A percentile compares a stretch with the other conserved stretches of the same genome.
phyloP scores from a whole-genome alignment of 139 green algal genomes.

The Picochlorum sp. region DNA sequence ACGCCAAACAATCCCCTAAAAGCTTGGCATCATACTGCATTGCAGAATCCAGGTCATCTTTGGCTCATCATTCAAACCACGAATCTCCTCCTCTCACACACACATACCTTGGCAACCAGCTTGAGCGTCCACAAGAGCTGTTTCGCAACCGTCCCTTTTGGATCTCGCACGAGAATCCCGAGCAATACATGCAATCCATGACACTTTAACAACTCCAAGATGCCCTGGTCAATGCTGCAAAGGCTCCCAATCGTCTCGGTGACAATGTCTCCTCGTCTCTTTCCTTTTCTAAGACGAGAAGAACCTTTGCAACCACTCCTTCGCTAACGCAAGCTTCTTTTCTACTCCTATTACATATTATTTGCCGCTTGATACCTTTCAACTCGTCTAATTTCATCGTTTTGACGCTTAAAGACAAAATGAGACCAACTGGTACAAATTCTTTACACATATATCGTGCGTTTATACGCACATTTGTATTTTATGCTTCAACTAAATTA shows the following conservation, averaged over 20 bases:
- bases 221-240: neutral
- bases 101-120: neutral
- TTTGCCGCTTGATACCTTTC: neutral
- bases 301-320: neutral
- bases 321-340: neutral
- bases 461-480: too few species aligned
- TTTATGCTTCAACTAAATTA: neutral
- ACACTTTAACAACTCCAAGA: neutral
- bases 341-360: neutral
- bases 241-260: neutral
- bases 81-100: neutral
- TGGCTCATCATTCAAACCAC: neutral
- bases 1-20: conserved; percentile 2
- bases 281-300: neutral
- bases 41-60: neutral
- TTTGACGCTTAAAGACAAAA: conserved; percentile 8
- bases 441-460: too few species aligned
- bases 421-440: conserved; percentile 32
- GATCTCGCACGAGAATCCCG: neutral
- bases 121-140: neutral
- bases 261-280: neutral
- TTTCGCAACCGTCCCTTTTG: neutral
- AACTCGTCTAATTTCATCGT: neutral
- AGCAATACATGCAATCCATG: neutral
- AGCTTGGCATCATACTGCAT: neutral